Percentiles rank a stretch among this genome's conserved stretches.
Conservation (phyloP, 148 eudicot species). For the Dianthus caryophyllus region DNA sequence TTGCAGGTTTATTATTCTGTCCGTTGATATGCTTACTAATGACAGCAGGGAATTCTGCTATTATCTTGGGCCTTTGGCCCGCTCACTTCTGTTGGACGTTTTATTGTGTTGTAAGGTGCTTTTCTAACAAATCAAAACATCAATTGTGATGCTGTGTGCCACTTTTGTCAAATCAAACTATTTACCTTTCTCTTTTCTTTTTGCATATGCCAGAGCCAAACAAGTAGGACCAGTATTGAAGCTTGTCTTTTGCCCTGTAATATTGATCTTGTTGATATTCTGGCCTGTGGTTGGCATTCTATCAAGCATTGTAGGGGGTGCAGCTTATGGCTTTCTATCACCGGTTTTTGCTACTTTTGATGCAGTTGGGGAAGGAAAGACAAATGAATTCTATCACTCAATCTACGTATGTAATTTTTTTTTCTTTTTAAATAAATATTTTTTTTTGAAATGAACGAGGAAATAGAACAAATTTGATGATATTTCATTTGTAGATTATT, state of each 20-base stretch:
- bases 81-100: conserved; percentile 62
- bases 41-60: conserved; percentile 49
- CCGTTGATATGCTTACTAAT: conserved; percentile 65
- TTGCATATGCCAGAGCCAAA: conserved; percentile 53
- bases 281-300: conserved; percentile 66
- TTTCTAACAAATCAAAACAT: conserved; percentile 5
- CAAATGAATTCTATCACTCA: conserved; percentile 54
- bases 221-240: conserved; percentile 79
- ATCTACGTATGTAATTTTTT: conserved; percentile 45
- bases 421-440: neutral
- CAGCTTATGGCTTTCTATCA: conserved; percentile 73
- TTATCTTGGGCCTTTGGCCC: conserved; percentile 89
- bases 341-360: conserved; percentile 83
- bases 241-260: conserved; percentile 50
- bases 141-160: conserved; percentile 2
- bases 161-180: neutral
- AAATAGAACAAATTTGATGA: neutral
- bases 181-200: conserved; percentile 6
- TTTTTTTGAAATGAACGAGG: neutral
- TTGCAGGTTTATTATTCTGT: conserved; percentile 69
- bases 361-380: conserved; percentile 82
- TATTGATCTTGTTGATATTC: conserved; percentile 37
- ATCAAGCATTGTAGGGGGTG: conserved; percentile 59
- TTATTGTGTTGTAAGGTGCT: conserved; percentile 60
- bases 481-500: neutral